Base-by-base conservation (phyloP, 768 basidiomycete genomes). In the Cyathus striatus region DNA sequence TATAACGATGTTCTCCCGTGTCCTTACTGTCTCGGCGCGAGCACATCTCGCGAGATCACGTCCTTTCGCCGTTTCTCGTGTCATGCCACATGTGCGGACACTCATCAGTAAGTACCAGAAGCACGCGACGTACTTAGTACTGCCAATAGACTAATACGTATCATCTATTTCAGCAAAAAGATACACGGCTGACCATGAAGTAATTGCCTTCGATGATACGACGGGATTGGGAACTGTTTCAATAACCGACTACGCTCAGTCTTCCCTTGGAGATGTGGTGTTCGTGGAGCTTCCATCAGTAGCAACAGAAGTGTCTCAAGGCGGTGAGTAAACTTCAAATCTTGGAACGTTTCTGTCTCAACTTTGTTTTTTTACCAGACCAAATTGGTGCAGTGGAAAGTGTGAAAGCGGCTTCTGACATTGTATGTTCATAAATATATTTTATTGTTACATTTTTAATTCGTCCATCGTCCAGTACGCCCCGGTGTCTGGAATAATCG, bases 381-480 rank as follows among this genome's bases (percentile, higher is more conserved):
- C 66, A 81, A 49, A 86, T 95, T 59, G 93, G 93, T 39, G 89
- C 89, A 5, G 91, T 97, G 7, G 93, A 96, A 64, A 95, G 92
- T 48, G 93, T 96, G 44, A 97, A 97, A 61, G 93, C 93, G 22
- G 91, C 92, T 27, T 94, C 93, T 2, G 93, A 97, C 59, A 93
- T 97, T 57, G 90, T 89, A 42, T 22, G 58, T 59, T 26, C 35
- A 30, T 40, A 7, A 22, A 38, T 45, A 30, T 12, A 35, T 25
- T 34, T 41, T 40, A 23, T 10, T 21, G 26, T 7, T 43, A 30
- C n/a, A 37, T 40, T 20, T 43, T 38, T 53, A 57, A 47, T n/a
- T 47, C 16, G 25, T 22, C 25, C 38, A 18, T 21, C 44, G 20
- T 43, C 22, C 47, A 92, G 90, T 99, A 88, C 64, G 90, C 95